Evolutionary conservation across 2,329 filamentous ascomycete genomes (phyloP).

Genomic region (Xylaria hypoxylon): DNA sequence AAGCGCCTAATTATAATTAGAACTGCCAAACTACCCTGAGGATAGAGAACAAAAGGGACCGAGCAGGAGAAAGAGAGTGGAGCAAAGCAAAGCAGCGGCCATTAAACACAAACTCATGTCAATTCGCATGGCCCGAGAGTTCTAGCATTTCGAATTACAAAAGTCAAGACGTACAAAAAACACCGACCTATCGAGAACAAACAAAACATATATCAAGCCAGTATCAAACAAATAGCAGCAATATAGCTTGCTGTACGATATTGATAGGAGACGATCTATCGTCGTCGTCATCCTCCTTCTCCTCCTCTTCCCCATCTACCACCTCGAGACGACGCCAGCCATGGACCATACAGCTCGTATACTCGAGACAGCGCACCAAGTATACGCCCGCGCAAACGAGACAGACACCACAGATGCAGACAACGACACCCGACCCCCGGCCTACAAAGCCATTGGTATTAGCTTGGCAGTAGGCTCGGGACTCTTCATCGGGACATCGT

Average conservation of each 20-base stretch:
- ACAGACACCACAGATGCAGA: constrained; percentile 48
- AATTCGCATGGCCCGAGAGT: constrained; percentile 7
- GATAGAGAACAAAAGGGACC: background rate
- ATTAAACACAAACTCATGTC: background rate
- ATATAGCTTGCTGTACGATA: background rate
- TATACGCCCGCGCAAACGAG: constrained; percentile 58
- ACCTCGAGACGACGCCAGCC: constrained; percentile 30
- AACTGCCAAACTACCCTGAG: background rate
- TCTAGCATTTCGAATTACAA: background rate
- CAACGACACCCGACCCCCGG: constrained; percentile 57
- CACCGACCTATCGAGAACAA: background rate
- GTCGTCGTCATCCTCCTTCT: background rate
- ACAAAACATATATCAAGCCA: background rate
- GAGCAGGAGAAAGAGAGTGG: background rate
- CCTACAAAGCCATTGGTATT: constrained; percentile 89
- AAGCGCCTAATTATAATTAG: constrained; percentile 23
- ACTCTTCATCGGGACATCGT: constrained; percentile 92
- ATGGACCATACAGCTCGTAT: constrained; percentile 55
- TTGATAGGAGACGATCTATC: constrained; percentile 31
- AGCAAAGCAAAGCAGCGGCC: background rate
- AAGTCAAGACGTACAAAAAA: background rate
- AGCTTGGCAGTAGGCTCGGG: constrained; percentile 87
- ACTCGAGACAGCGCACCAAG: constrained; percentile 51
- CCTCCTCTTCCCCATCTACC: background rate
- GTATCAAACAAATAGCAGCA: background rate